Evolutionary conservation across 768 basidiomycete genomes (phyloP).

Genomic region (Terana coerulea): DNA sequence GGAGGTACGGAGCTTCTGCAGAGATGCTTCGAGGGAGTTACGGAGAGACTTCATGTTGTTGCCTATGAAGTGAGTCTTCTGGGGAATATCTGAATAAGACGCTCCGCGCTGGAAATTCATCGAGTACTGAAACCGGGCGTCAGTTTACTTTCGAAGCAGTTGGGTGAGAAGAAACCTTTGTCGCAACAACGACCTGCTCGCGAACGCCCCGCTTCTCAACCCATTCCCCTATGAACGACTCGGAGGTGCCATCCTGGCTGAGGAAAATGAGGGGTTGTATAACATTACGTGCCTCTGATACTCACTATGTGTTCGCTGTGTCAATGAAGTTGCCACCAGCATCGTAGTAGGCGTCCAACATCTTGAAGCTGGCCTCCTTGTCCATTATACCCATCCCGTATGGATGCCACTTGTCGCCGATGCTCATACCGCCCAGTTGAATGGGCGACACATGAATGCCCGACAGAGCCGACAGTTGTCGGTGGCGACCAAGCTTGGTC

Average conservation of each 20-base stretch:
- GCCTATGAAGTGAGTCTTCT: slow-evolving; percentile 29
- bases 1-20: slow-evolving; percentile 38
- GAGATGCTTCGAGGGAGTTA: slow-evolving; percentile 28
- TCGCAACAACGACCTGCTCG: slow-evolving; percentile 30
- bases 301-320: slow-evolving; percentile 41
- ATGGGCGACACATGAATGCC: slow-evolving; percentile 45
- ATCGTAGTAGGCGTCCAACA: slow-evolving; percentile 30
- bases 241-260: slow-evolving; percentile 29
- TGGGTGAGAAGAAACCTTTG: slow-evolving; percentile 12
- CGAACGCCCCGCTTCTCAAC: slow-evolving; percentile 28
- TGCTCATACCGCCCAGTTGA: slow-evolving; percentile 40
- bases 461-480: slow-evolving; percentile 31
- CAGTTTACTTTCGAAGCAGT: not conserved
- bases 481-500: slow-evolving; percentile 27
- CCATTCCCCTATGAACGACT: slow-evolving; percentile 37
- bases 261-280: not conserved
- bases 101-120: slow-evolving; percentile 16
- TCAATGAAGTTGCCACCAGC: slow-evolving; percentile 12
- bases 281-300: not conserved
- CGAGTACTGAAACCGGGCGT: slow-evolving; percentile 6
- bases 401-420: slow-evolving; percentile 36
- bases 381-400: slow-evolving; percentile 33
- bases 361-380: slow-evolving; percentile 36
- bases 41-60: slow-evolving; percentile 38
- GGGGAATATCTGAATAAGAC: slow-evolving; percentile 17